Evolutionary conservation across 2,329 filamentous ascomycete species (phyloP), one percentile per base, ranked within the genome.

Genomic region (Emmonsia crescens): DNA sequence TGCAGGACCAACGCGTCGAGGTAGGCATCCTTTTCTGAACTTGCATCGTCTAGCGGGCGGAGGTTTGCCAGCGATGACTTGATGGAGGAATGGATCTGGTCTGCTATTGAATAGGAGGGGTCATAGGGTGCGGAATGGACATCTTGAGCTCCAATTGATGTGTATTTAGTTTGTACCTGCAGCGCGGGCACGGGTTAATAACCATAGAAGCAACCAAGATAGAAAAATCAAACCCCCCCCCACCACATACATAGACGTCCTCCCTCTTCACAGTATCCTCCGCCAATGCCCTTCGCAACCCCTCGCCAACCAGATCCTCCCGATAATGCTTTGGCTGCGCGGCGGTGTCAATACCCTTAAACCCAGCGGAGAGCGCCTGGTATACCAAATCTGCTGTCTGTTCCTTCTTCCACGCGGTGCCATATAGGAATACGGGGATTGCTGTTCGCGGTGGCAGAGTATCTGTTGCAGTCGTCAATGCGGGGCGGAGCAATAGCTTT

Each of bases 341-440:
- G 10, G 89, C 89, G 0, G 89, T 93, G 70, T 94, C 89, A 63
- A 94, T 76, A 55, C 79, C 88, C 38, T 85, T 81, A 68, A 93
- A 94, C 5, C 89, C 89, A 52, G 82, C 77, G 52, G 79, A 78
- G 40, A 94, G 70, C 1, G 90, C 89, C 64, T 81, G 74, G 67
- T 86, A 83, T 27, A 94, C 89, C 2, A 93, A 79, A 60, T 82
- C 77, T 24, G 82, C 80, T 0, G 88, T 91, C 21, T 76, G 75
- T 0, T 87, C 84, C 68, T 87, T 86, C 73, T 94, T 94, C 89
- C 89, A 93, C n/a, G 89, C 89, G 2, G 89, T 93, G 59, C 89
- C 89, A 72, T 94, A 94, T 64, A 94, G 75, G 65, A 84, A 80
- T 3, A 75, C 70, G 3, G 78, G 77, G 52, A 76, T 62, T 62